These are phyloP conservation scores for Nicotiana paniculata DNA, from an alignment of 257 asterid species.

Conservation along the genomic window DNA sequence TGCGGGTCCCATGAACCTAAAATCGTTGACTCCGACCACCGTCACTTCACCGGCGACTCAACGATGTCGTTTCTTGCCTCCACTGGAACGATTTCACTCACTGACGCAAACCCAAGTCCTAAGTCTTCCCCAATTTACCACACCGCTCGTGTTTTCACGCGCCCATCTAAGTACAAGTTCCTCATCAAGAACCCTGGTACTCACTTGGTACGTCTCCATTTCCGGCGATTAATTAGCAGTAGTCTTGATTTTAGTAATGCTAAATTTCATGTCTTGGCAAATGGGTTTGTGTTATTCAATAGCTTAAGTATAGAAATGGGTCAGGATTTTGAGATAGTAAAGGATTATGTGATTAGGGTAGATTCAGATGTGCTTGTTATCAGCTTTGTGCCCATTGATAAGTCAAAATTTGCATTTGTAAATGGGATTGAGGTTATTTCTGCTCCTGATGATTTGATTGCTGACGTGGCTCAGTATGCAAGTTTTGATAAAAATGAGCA, in stretches of 20 bases:
- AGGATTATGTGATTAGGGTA: constrained; percentile 62
- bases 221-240: constrained; percentile 22
- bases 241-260: constrained; percentile 20
- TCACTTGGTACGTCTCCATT: constrained; percentile 85
- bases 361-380: constrained; percentile 45
- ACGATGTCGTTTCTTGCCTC: constrained; percentile 30
- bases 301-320: constrained; percentile 34
- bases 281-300: constrained; percentile 54
- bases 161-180: constrained; percentile 56
- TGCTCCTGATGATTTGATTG: constrained; percentile 69
- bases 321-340: constrained; percentile 26
- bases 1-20: constrained; percentile 50
- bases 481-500: constrained; percentile 37
- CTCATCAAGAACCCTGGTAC: constrained; percentile 42
- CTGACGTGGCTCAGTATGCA: constrained; percentile 58
- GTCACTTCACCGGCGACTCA: constrained; percentile 52
- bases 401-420: constrained; percentile 53
- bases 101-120: constrained; percentile 16
- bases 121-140: constrained; percentile 48
- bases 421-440: constrained; percentile 85
- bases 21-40: constrained; percentile 51
- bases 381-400: constrained; percentile 41
- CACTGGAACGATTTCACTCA: constrained; percentile 26
- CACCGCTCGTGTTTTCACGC: constrained; percentile 61
- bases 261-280: constrained; percentile 75